A percentile compares a stretch with the other conserved stretches of the same genome.
phyloP scores from a whole-genome alignment of 2,329 filamentous ascomycete species.

The Tolypocladium tundrense region DNA sequence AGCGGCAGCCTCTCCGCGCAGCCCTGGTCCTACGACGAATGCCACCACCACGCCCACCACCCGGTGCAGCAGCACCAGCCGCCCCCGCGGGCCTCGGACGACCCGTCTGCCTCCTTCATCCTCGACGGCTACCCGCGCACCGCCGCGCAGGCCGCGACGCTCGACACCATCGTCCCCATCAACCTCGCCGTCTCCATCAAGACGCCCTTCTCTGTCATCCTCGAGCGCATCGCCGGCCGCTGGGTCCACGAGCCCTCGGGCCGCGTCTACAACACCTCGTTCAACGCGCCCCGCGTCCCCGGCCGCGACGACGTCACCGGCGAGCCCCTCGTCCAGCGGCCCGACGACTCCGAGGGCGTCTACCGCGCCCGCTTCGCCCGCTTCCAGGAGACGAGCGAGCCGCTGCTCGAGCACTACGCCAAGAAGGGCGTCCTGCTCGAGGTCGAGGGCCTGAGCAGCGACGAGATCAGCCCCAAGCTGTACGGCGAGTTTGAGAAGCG shows the following conservation, averaged over 20 bases:
- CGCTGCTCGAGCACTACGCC: slow-evolving; percentile 82
- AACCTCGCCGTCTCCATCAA: slow-evolving; percentile 84
- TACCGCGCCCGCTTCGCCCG: slow-evolving; percentile 72
- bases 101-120: slow-evolving; percentile 78
- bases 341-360: slow-evolving; percentile 78
- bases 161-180: slow-evolving; percentile 80
- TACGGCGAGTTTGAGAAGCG: slow-evolving; percentile 70
- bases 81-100: slow-evolving; percentile 43
- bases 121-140: slow-evolving; percentile 95
- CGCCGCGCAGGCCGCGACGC: slow-evolving; percentile 62
- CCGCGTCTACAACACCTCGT: slow-evolving; percentile 88
- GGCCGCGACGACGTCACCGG: slow-evolving; percentile 88
- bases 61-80: slow-evolving; percentile 1
- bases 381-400: slow-evolving; percentile 79
- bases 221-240: slow-evolving; percentile 80
- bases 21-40: slow-evolving; percentile 16
- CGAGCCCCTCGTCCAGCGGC: slow-evolving; percentile 69
- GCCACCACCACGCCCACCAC: slow-evolving; percentile 6
- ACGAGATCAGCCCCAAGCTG: slow-evolving; percentile 91
- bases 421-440: slow-evolving; percentile 75
- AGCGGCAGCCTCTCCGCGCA: slow-evolving; percentile 29
- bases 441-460: slow-evolving; percentile 78
- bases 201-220: slow-evolving; percentile 77
- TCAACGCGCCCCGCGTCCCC: slow-evolving; percentile 71
- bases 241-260: slow-evolving; percentile 92